These are phyloP conservation scores for Peronosclerospora sorghi DNA, from an alignment of 352 stramenopile species.

Conservation along the genomic window DNA sequence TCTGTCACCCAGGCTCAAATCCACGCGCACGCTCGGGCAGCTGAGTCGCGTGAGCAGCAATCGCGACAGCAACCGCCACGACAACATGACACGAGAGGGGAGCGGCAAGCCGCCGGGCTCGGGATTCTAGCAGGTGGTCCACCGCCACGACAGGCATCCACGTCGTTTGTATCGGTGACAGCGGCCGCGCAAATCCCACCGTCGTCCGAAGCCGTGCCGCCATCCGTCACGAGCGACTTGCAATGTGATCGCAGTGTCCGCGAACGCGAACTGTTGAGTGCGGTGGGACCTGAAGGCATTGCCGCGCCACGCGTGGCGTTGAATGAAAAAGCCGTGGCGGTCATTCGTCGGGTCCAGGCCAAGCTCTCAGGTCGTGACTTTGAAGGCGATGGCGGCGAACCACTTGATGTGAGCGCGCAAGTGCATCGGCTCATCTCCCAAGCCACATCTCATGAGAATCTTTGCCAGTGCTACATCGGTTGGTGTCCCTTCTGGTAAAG, in stretches of 20 bases:
- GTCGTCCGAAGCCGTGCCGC: conserved; percentile 31
- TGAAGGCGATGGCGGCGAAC: conserved; percentile 48
- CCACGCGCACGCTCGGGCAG: conserved; percentile 14
- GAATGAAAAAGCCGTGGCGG: conserved; percentile 93
- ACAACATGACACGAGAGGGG: background rate
- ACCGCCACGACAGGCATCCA: conserved; percentile 13
- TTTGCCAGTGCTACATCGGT: conserved; percentile 98
- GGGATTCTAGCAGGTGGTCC: conserved; percentile 16
- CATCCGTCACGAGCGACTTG: conserved; percentile 31
- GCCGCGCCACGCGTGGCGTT: conserved; percentile 78
- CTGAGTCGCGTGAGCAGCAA: conserved; percentile 5
- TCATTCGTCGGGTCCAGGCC: conserved; percentile 96
- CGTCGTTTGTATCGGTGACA: conserved; percentile 35
- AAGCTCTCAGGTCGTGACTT: conserved; percentile 99
- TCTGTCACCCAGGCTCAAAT: conserved; percentile 41
- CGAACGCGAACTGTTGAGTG: conserved; percentile 70
- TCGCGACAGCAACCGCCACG: conserved; percentile 9
- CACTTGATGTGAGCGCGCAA: conserved; percentile 66
- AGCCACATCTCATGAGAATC: conserved; percentile 96
- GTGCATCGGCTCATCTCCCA: conserved; percentile 97
- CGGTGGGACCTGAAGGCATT: conserved; percentile 68
- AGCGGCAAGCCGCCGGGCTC: conserved; percentile 4
- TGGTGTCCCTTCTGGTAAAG: conserved; percentile 91
- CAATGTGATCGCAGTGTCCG: conserved; percentile 70
- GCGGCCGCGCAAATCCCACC: conserved; percentile 18